Conservation (phyloP, 2,329 filamentous ascomycete genomes). For the Epichloe scottii region DNA sequence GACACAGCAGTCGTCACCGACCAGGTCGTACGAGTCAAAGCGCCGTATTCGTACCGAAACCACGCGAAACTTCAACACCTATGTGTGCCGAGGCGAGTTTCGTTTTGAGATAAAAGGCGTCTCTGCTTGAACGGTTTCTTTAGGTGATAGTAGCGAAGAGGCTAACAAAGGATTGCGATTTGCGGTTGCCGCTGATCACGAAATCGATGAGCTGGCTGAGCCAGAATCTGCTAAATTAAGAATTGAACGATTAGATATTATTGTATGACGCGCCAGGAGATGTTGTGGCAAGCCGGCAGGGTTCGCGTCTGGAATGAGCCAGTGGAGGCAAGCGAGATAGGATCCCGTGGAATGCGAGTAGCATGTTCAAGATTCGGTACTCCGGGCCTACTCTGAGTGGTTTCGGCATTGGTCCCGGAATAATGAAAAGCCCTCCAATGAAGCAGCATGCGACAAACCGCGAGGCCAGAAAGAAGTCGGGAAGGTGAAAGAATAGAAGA, state of each 20-base stretch:
- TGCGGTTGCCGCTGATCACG: not conserved
- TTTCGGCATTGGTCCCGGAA: not conserved
- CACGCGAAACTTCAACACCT: not conserved
- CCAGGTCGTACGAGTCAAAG: conserved; percentile 5
- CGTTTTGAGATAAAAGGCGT: not conserved
- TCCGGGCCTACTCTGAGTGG: not conserved
- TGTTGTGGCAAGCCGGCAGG: conserved; percentile 10
- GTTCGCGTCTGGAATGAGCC: conserved; percentile 14
- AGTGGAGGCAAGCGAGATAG: conserved; percentile 5
- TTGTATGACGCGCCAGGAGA: conserved; percentile 3
- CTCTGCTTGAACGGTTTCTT: not conserved
- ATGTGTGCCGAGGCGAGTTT: not conserved
- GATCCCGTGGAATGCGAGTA: conserved; percentile 7
- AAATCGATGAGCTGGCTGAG: not conserved
- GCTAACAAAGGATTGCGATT: not conserved
- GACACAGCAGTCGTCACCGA: conserved; percentile 5
- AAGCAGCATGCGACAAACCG: not conserved
- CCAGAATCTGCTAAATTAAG: conserved; percentile 2
- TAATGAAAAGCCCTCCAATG: not conserved
- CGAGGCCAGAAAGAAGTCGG: not conserved
- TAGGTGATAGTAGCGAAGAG: not conserved
- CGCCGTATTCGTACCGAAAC: not conserved
- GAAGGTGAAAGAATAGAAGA: not conserved
- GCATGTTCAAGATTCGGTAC: not conserved
- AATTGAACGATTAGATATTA: conserved; percentile 7